phyloP scores from a whole-genome alignment of 2,329 filamentous ascomycete species.

The Didymella lethalis region DNA sequence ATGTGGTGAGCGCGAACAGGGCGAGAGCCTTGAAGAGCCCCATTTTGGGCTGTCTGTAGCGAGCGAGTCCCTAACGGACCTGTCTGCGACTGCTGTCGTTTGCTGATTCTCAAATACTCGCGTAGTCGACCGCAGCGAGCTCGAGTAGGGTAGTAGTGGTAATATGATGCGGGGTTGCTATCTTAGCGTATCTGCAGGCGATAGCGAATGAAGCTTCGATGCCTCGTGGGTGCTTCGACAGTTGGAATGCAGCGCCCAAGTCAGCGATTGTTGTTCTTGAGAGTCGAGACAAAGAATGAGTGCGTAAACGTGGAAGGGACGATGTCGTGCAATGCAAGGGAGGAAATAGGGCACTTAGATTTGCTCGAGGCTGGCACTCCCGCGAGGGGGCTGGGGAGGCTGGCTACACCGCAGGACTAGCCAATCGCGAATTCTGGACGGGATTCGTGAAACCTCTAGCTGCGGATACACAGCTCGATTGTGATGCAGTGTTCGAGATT shows the following conservation, averaged over 20 bases:
- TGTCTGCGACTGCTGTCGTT: background rate
- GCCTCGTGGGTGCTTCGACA: slow-evolving; percentile 17
- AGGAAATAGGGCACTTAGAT: slow-evolving; percentile 45
- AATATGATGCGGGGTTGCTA: slow-evolving; percentile 21
- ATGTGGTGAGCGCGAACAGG: slow-evolving; percentile 59
- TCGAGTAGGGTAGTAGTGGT: slow-evolving; percentile 12
- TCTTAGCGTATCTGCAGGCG: slow-evolving; percentile 23
- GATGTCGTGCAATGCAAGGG: slow-evolving; percentile 30
- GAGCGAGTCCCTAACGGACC: slow-evolving; percentile 3
- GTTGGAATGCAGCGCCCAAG: slow-evolving; percentile 14
- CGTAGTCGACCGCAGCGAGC: slow-evolving; percentile 4
- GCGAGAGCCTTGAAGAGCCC: slow-evolving; percentile 66
- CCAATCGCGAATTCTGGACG: slow-evolving; percentile 7
- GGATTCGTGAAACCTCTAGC: slow-evolving; percentile 2
- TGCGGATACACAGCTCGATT: background rate
- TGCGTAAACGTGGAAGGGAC: slow-evolving; percentile 13
- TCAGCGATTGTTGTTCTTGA: slow-evolving; percentile 23
- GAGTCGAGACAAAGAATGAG: slow-evolving; percentile 21
- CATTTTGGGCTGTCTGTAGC: slow-evolving; percentile 29
- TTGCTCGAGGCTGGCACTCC: slow-evolving; percentile 35
- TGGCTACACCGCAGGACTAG: slow-evolving; percentile 9
- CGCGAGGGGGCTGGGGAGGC: slow-evolving; percentile 24
- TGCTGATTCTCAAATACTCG: background rate
- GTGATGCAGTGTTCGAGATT: slow-evolving; percentile 4
- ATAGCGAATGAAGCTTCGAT: slow-evolving; percentile 17